Percentiles rank a stretch among this genome's conserved stretches.
Evolutionary conservation across 805 yeast genomes (phyloP).

Genomic region (Ogataea siamensis): DNA sequence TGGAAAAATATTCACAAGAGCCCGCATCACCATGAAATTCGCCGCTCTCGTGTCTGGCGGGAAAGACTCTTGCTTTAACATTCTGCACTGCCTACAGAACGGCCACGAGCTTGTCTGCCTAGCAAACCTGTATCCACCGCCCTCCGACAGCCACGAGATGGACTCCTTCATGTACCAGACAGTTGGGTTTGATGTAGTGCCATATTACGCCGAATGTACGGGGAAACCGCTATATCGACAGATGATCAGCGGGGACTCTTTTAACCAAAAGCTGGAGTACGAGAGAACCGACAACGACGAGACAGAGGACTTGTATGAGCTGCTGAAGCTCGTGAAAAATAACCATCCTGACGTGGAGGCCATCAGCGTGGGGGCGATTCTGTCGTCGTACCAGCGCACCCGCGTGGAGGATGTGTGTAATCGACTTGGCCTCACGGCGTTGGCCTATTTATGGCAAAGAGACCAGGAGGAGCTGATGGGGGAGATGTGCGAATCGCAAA

Average conservation of each 20-base stretch:
- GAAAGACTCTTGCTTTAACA: conserved; percentile 89
- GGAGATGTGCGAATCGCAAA: conserved; percentile 67
- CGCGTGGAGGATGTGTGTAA: conserved; percentile 90
- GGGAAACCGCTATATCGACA: conserved; percentile 79
- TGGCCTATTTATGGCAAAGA: conserved; percentile 89
- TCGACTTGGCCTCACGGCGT: conserved; percentile 61
- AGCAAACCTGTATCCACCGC: conserved; percentile 75
- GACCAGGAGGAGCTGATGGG: conserved; percentile 74
- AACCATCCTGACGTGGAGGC: conserved; percentile 73
- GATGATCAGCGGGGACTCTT: conserved; percentile 59
- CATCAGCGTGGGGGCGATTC: conserved; percentile 93
- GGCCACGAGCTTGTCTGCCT: conserved; percentile 86
- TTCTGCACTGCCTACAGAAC: conserved; percentile 76
- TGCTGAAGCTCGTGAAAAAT: conserved; percentile 47
- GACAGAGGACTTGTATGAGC: conserved; percentile 71
- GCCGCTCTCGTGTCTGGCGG: conserved; percentile 95
- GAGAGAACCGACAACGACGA: conserved; percentile 70
- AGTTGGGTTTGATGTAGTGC: conserved; percentile 83
- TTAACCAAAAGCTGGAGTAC: conserved; percentile 69
- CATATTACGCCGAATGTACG: conserved; percentile 62
- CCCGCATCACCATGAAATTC: conserved; percentile 71
- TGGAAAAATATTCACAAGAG: not conserved
- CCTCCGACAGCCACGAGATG: conserved; percentile 55
- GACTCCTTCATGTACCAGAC: conserved; percentile 98
- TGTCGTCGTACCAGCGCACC: conserved; percentile 92